Evolutionary conservation across 768 basidiomycete genomes (phyloP).

Genomic region (Scleroderma bovista): DNA sequence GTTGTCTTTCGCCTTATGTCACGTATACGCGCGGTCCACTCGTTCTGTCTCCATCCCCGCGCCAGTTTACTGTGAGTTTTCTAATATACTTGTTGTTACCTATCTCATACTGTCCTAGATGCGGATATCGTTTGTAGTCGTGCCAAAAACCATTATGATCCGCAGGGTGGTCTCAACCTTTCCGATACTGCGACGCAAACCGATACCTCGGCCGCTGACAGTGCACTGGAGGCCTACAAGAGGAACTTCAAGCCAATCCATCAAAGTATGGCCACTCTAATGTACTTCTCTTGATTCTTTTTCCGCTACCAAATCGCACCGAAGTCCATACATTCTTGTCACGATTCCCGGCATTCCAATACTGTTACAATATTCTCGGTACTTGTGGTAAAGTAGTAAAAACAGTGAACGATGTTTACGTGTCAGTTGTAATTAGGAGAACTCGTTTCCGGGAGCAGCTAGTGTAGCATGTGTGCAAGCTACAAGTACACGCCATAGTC

Average conservation of each 20-base stretch:
- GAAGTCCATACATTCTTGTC: background rate
- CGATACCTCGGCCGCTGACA: constrained; percentile 36
- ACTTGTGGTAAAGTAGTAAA: background rate
- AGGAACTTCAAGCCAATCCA: constrained; percentile 55
- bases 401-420: background rate
- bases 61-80: constrained; percentile 67
- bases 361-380: background rate
- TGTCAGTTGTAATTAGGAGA: too few species aligned
- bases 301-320: background rate
- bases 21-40: constrained; percentile 76
- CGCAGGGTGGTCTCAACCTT: constrained; percentile 50
- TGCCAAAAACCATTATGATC: constrained; percentile 77
- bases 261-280: constrained; percentile 40
- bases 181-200: constrained; percentile 52
- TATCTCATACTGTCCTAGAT: constrained; percentile 38
- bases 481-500: constrained; percentile 25
- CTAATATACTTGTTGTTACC: background rate
- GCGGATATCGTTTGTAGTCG: constrained; percentile 74
- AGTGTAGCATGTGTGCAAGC: too few species aligned
- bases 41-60: constrained; percentile 81
- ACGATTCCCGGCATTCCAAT: background rate
- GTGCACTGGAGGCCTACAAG: constrained; percentile 43
- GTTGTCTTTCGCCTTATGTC: constrained; percentile 69
- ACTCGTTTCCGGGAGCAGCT: too few species aligned
- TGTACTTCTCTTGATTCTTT: constrained; percentile 50